Evolutionary conservation across 352 stramenopile species (phyloP), one percentile per base, ranked within the genome.

Genomic region (Aphanomyces stellatus): DNA sequence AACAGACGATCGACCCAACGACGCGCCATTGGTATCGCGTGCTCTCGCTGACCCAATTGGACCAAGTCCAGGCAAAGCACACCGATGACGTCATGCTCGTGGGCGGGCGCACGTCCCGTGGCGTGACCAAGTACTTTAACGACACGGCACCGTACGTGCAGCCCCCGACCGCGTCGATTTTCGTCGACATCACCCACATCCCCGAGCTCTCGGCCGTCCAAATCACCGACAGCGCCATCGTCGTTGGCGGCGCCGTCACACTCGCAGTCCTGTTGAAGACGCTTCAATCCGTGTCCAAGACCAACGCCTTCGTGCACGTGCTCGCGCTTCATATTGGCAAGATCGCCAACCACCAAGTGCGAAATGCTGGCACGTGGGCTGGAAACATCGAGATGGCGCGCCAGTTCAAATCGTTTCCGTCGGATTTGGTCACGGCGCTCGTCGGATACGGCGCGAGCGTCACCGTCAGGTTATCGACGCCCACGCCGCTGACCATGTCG

Each of bases 331-430:
- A 88, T 19, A 24, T 89, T 7, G 24, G 62, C 10, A 68, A 76
- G 11, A 73, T 89, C 1, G 81, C 79, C 17, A 87, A 87, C 69
- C 77, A 82, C 34, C 81, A 89, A 56, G 79, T 90, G 31, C 76
- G 81, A 27, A 87, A 60, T 74, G 73, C 69, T 0, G 74, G 40
- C 13, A 73, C 73, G 3, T 81, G 71, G 71, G 74, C 70, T 22
- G 74, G 74, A 7, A 81, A 81, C 69, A 27, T 81, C 6, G 53
- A 35, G 13, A 40, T 88, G 1, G 81, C 76, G n/a, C 57, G 72
- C 4, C 56, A 81, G 35, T 70, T 82, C 60, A 69, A 69, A 19
- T 43, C 62, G 10, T 90, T 90, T 61, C 74, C 79, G 2, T 87
- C 77, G 30, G 81, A 90, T 64, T 51, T 85, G 28, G 70, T 70